Base-by-base conservation (phyloP, 148 eudicot species). In the Rhododendron ovatum region DNA sequence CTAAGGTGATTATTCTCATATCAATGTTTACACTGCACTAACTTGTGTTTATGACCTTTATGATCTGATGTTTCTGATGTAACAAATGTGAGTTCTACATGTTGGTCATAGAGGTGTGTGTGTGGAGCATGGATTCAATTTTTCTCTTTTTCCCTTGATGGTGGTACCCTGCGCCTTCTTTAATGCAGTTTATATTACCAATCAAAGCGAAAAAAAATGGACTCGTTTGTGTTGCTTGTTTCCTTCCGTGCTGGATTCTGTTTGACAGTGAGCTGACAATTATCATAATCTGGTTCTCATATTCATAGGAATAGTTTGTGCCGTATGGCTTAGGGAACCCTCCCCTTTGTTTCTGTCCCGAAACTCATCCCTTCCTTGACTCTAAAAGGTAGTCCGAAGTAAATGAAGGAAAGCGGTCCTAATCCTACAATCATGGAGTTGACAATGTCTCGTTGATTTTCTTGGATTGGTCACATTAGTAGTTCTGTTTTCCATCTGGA, bases 231-330 rank as follows among this genome's bases (percentile, higher is more conserved):
- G 24, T 37, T 35, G n/a, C 26, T 1, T 75, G 12, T 17, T 75
- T 75, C 7, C 37, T 3, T 7, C 87, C 35, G 82, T 88, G 93
- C 95, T 94, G 95, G 96, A 96, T 82, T 92, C 91, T 89, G 92
- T 90, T 78, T 91, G 89, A 84, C 87, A 85, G 80, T 50, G 80
- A 35, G 26, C 80, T 20, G n/a, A 26, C 59, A 26, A 79, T 51
- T 2, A 4, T 45, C 30, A 79, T 12, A 79, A 47, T 13, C 81
- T 9, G 50, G 6, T 78, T 78, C 57, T 47, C 73, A 65, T n/a
- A 65, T 20, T 14, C 0, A 24, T 43, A 45, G 47, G 50, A 22
- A 22, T 43, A 41, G 28, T 77, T 28, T 18, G 30, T 12, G 37
- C 28, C 0, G 33, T 14, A 45, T 78, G 57, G 6, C 73, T 28